phyloP scores from a whole-genome alignment of 2,329 filamentous ascomycete species.

The Calycina herbarum region DNA sequence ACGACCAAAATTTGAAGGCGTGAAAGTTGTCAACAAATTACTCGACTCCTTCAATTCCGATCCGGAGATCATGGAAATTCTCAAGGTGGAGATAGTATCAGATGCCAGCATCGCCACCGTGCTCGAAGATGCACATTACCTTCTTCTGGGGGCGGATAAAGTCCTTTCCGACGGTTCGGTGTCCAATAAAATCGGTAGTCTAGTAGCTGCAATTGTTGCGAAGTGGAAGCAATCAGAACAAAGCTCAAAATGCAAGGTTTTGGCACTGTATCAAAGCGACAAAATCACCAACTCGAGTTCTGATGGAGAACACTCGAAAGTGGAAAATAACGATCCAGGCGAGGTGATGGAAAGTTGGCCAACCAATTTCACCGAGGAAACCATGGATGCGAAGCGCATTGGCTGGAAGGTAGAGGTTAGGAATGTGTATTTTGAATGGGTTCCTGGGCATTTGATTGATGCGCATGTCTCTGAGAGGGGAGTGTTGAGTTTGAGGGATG shows the following conservation, averaged over 20 bases:
- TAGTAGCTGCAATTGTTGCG: constrained; percentile 57
- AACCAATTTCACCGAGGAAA: constrained; percentile 15
- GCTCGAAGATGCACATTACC: constrained; percentile 50
- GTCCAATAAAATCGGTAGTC: constrained; percentile 66
- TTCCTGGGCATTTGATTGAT: constrained; percentile 34
- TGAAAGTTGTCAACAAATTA: constrained; percentile 51
- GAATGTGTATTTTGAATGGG: constrained; percentile 42
- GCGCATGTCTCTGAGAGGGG: constrained; percentile 38
- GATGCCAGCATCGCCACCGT: constrained; percentile 61
- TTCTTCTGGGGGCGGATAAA: constrained; percentile 65
- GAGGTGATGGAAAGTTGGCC: constrained; percentile 54
- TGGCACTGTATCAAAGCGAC: constrained; percentile 59
- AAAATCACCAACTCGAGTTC: constrained; percentile 55
- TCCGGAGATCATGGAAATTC: constrained; percentile 25
- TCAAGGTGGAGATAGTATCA: constrained; percentile 46
- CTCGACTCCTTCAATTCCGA: constrained; percentile 29
- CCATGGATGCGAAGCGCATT: constrained; percentile 16
- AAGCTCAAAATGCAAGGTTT: constrained; percentile 47
- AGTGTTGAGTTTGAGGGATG: constrained; percentile 19
- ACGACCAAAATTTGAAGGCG: constrained; percentile 65
- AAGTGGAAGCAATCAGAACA: constrained; percentile 41
- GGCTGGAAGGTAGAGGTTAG: constrained; percentile 38
- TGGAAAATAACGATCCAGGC: constrained; percentile 51
- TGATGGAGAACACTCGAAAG: constrained; percentile 43
- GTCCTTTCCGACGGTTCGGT: constrained; percentile 59